phyloP scores from a whole-genome alignment of 495 filamentous ascomycete genomes.

The Astrocystis sublimbata region DNA sequence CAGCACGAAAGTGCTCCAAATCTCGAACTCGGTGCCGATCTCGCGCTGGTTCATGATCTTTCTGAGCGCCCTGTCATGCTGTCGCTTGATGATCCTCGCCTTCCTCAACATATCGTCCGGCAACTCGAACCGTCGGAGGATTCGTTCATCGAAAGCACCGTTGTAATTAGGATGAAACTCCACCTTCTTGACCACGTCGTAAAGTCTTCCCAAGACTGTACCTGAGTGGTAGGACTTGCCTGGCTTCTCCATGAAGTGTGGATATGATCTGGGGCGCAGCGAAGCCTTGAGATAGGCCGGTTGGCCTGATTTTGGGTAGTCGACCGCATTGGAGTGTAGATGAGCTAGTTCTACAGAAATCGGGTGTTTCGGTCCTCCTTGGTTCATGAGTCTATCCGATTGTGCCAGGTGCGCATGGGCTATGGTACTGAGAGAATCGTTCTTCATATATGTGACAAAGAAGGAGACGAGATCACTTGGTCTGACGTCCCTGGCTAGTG shows the following conservation, averaged over 20 bases:
- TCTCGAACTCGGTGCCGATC: constrained; percentile 87
- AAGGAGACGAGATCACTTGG: constrained; percentile 74
- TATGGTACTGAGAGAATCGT: constrained; percentile 76
- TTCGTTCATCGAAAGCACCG: constrained; percentile 72
- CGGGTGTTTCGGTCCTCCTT: constrained; percentile 62
- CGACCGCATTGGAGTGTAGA: constrained; percentile 88
- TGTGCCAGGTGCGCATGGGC: constrained; percentile 81
- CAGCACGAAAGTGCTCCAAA: constrained; percentile 83
- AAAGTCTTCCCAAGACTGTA: constrained; percentile 80
- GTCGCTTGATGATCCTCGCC: constrained; percentile 65
- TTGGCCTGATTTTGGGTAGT: constrained; percentile 88
- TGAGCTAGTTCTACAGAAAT: constrained; percentile 75
- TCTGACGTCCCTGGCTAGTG: constrained; percentile 58
- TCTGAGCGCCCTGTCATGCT: constrained; percentile 76
- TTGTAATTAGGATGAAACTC: constrained; percentile 72
- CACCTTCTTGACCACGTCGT: constrained; percentile 61
- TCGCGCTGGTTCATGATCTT: constrained; percentile 85
- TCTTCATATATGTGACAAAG: constrained; percentile 93
- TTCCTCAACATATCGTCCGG: constrained; percentile 54
- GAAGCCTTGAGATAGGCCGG: constrained; percentile 65
- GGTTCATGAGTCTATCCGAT: constrained; percentile 57
- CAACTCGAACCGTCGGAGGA: constrained; percentile 64
- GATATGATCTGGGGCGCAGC: constrained; percentile 63
- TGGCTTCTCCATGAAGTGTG: constrained; percentile 90
- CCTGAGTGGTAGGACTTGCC: constrained; percentile 63